phyloP scores from a whole-genome alignment of 2,329 filamentous ascomycete species.

The Pseudogymnoascus sp. region DNA sequence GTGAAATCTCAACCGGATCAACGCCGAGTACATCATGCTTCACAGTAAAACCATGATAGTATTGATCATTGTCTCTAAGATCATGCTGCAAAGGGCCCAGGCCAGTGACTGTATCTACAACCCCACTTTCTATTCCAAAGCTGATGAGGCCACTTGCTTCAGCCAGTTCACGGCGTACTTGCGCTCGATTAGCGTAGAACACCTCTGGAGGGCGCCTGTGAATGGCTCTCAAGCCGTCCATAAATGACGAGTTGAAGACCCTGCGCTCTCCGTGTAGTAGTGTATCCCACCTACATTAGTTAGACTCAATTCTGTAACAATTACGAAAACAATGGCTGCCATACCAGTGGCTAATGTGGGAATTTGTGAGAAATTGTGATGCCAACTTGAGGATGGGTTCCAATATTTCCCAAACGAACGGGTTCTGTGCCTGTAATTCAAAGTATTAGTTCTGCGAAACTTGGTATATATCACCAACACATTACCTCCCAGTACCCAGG shows the following conservation, averaged over 20 bases:
- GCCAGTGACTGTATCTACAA: not conserved
- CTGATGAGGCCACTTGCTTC: not conserved
- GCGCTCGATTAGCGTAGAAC: not conserved
- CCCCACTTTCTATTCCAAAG: conserved; percentile 4
- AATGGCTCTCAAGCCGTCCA: not conserved
- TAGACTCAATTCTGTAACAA: not conserved
- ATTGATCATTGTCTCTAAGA: not conserved
- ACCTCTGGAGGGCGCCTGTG: not conserved
- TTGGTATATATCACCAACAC: not conserved
- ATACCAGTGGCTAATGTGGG: conserved; percentile 10
- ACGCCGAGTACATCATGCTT: not conserved
- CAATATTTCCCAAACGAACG: conserved; percentile 8
- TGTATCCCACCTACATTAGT: not conserved
- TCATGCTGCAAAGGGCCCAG: not conserved
- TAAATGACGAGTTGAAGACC: not conserved
- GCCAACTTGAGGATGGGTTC: conserved; percentile 12
- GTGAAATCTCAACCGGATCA: not conserved
- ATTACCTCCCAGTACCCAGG: conserved; percentile 6
- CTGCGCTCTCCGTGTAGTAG: not conserved
- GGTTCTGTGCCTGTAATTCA: conserved; percentile 8
- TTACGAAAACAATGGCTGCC: not conserved
- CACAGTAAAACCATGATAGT: not conserved
- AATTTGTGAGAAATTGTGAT: conserved; percentile 10
- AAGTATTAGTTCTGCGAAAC: not conserved
- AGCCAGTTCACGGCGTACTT: not conserved